A percentile compares a stretch with the other conserved stretches of the same genome.
Evolutionary conservation across 2,329 filamentous ascomycete genomes (phyloP).

Genomic region (Hypoxylon sp.): DNA sequence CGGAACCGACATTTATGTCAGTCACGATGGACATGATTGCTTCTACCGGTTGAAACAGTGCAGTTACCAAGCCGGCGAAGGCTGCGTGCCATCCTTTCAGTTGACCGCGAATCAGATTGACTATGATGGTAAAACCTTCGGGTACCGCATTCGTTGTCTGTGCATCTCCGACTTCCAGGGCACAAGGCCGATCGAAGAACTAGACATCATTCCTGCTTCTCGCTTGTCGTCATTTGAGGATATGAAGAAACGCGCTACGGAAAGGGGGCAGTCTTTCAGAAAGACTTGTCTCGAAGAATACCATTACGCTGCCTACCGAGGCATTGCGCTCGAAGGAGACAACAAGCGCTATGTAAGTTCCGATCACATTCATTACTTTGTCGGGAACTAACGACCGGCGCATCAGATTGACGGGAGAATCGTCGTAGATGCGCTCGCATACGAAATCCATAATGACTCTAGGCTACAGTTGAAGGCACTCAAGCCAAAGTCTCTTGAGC

Average conservation of each 20-base stretch:
- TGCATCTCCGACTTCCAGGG: conserved; percentile 53
- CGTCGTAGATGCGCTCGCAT: conserved; percentile 13
- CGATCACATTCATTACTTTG: too few species aligned
- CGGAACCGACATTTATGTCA: conserved; percentile 51
- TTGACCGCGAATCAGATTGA: conserved; percentile 55
- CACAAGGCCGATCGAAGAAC: conserved; percentile 52
- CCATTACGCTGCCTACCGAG: conserved; percentile 20
- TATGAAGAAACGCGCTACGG: conserved; percentile 47
- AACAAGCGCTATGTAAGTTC: conserved; percentile 19
- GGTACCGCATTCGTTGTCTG: conserved; percentile 48
- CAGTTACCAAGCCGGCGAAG: conserved; percentile 49
- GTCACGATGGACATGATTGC: conserved; percentile 50
- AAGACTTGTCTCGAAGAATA: conserved; percentile 40
- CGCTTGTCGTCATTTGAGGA: conserved; percentile 52
- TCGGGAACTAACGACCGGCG: neutral
- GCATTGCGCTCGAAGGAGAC: conserved; percentile 10
- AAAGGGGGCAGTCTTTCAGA: conserved; percentile 56
- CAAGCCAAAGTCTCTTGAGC: conserved; percentile 10
- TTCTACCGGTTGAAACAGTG: conserved; percentile 52
- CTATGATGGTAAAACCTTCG: conserved; percentile 58
- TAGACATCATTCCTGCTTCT: conserved; percentile 54
- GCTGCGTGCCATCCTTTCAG: conserved; percentile 51
- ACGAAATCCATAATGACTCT: conserved; percentile 6
- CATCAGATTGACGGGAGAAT: conserved; percentile 23
- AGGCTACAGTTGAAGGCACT: conserved; percentile 3